Percentiles rank a stretch among this genome's conserved stretches.
These are phyloP conservation scores for Colletotrichum trifolii DNA, from an alignment of 2,329 filamentous ascomycete species.

Conservation along the genomic window DNA sequence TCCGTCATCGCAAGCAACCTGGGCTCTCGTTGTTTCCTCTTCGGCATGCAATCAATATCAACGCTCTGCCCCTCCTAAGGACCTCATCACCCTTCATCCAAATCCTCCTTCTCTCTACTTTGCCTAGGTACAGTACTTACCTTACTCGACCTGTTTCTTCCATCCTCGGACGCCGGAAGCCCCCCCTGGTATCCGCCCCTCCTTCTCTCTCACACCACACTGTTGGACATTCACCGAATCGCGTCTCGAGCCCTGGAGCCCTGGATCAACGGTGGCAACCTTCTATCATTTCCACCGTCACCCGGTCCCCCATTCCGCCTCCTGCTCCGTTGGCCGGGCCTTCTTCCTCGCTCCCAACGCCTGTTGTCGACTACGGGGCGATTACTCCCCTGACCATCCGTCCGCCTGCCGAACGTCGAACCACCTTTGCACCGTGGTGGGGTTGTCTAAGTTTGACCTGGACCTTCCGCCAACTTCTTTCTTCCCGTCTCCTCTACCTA, in stretches of 20 bases:
- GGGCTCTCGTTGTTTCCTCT: conserved; percentile 21
- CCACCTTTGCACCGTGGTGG: conserved; percentile 32
- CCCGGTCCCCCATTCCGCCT: conserved; percentile 27
- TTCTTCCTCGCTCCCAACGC: conserved; percentile 14
- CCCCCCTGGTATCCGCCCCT: conserved; percentile 23
- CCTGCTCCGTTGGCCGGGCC: conserved; percentile 29
- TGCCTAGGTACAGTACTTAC: neutral
- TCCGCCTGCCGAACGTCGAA: conserved; percentile 34
- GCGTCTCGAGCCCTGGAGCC: conserved; percentile 13
- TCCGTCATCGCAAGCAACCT: conserved; percentile 29
- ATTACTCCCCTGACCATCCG: conserved; percentile 22
- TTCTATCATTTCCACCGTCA: conserved; percentile 7
- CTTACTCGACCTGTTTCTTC: neutral
- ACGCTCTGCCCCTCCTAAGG: conserved; percentile 23
- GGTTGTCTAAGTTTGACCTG: conserved; percentile 30
- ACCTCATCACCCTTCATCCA: conserved; percentile 15
- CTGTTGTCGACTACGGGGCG: conserved; percentile 22
- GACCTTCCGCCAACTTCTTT: conserved; percentile 4
- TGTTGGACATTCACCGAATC: conserved; percentile 3
- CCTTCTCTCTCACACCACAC: conserved; percentile 23
- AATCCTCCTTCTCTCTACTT: neutral
- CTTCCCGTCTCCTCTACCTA: neutral
- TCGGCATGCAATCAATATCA: conserved; percentile 33
- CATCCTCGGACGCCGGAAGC: conserved; percentile 3
- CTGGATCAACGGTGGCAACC: conserved; percentile 32